Evolutionary conservation across 345 rosid species (phyloP).

Genomic region (Euphorbia pulcherrima): DNA sequence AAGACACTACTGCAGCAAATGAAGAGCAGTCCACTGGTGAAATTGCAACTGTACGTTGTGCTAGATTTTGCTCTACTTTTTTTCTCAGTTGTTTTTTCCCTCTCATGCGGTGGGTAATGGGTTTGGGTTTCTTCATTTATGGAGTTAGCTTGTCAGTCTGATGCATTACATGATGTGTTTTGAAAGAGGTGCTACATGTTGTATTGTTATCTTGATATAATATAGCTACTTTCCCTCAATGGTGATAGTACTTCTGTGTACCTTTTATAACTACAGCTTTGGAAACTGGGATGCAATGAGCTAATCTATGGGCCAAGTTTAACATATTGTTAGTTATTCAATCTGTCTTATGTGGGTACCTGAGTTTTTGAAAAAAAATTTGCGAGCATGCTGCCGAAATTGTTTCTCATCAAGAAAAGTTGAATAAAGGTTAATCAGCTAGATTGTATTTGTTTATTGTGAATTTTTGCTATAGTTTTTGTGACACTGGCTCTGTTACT

Average conservation of each 20-base stretch:
- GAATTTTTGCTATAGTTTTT: background rate
- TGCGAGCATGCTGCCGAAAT: background rate
- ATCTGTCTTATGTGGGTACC: background rate
- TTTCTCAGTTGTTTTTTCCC: background rate
- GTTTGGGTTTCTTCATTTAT: background rate
- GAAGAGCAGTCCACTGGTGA: constrained; percentile 73
- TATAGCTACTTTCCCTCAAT: background rate
- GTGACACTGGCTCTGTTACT: background rate
- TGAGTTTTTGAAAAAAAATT: background rate
- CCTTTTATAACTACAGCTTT: background rate
- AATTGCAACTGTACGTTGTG: constrained; percentile 66
- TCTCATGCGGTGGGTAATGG: background rate
- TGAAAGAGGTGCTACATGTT: background rate
- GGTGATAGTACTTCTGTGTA: background rate
- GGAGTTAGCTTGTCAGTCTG: background rate
- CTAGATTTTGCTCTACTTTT: constrained; percentile 2
- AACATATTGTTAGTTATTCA: background rate
- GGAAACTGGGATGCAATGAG: background rate
- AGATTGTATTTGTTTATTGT: background rate
- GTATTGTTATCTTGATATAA: background rate
- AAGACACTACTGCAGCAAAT: constrained; percentile 61
- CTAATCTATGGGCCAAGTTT: background rate
- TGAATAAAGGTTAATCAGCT: background rate
- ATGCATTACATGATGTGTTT: background rate
- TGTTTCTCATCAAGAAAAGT: background rate